phyloP scores from a whole-genome alignment of 305 asterid genomes.

The Solanum chacoense region DNA sequence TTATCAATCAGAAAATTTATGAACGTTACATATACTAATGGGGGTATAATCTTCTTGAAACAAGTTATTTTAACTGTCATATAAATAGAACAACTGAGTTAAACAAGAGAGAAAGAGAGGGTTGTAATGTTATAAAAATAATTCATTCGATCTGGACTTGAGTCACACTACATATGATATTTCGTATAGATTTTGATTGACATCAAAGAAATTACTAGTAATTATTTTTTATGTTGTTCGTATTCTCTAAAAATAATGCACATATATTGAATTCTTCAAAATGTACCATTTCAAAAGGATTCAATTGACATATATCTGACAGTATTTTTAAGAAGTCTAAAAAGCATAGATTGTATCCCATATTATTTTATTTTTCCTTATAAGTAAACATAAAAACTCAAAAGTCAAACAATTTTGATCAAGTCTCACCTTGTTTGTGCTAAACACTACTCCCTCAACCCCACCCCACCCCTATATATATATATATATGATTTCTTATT shows the following conservation, averaged over 20 bases:
- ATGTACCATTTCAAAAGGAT: not conserved
- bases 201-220: not conserved
- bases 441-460: not conserved
- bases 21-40: not conserved
- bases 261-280: not conserved
- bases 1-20: not conserved
- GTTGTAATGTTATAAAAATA: not conserved
- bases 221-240: not conserved
- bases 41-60: not conserved
- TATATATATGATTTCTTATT: not conserved
- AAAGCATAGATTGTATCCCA: not conserved
- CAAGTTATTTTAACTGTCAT: not conserved
- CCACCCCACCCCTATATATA: not conserved
- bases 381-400: not conserved
- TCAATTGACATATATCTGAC: fast-evolving
- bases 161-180: not conserved
- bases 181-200: not conserved
- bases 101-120: not conserved
- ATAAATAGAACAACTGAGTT: not conserved
- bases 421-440: not conserved
- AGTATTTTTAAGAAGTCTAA: not conserved
- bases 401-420: not conserved
- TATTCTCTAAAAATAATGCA: not conserved
- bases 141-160: not conserved
- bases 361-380: not conserved